phyloP scores from a whole-genome alignment of 495 filamentous ascomycete species.

The Hypoxylon fuscum region DNA sequence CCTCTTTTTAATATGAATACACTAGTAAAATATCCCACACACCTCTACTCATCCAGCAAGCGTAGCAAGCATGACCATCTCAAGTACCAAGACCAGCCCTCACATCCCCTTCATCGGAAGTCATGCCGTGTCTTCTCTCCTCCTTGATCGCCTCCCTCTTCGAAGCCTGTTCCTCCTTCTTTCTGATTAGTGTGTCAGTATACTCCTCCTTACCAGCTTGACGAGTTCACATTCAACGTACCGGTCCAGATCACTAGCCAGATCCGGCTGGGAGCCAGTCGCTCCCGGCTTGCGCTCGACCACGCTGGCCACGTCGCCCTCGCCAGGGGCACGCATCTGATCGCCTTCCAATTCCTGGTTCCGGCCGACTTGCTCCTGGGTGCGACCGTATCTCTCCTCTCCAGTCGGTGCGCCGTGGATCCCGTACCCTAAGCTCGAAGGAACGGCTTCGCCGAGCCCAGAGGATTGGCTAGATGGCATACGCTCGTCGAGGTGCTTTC shows the following conservation, averaged over 20 bases:
- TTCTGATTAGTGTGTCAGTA: slow-evolving; percentile 28
- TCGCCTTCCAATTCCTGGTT: slow-evolving; percentile 59
- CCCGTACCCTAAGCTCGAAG: slow-evolving; percentile 51
- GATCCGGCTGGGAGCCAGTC: slow-evolving; percentile 35
- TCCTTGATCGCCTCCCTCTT: slow-evolving; percentile 45
- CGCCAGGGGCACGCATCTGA: slow-evolving; percentile 62
- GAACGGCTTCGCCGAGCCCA: slow-evolving; percentile 37
- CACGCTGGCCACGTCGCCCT: slow-evolving; percentile 63
- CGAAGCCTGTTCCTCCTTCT: slow-evolving; percentile 46
- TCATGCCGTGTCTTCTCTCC: slow-evolving; percentile 38
- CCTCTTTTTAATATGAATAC: neutral
- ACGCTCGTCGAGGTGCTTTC: slow-evolving; percentile 41
- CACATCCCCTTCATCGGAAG: slow-evolving; percentile 26
- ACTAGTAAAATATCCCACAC: neutral
- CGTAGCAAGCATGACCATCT: neutral
- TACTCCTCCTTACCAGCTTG: neutral
- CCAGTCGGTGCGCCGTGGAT: slow-evolving; percentile 43
- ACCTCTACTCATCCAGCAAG: neutral
- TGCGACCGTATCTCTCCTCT: slow-evolving; percentile 36
- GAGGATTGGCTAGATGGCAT: slow-evolving; percentile 29
- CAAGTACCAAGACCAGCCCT: slow-evolving; percentile 27
- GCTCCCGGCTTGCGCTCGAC: slow-evolving; percentile 55
- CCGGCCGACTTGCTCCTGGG: slow-evolving; percentile 40
- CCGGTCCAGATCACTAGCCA: slow-evolving; percentile 53
- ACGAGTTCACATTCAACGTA: slow-evolving; percentile 26